These are phyloP conservation scores for Aspergillus jensenii DNA, from an alignment of 2,329 filamentous ascomycete species.

Conservation along the genomic window DNA sequence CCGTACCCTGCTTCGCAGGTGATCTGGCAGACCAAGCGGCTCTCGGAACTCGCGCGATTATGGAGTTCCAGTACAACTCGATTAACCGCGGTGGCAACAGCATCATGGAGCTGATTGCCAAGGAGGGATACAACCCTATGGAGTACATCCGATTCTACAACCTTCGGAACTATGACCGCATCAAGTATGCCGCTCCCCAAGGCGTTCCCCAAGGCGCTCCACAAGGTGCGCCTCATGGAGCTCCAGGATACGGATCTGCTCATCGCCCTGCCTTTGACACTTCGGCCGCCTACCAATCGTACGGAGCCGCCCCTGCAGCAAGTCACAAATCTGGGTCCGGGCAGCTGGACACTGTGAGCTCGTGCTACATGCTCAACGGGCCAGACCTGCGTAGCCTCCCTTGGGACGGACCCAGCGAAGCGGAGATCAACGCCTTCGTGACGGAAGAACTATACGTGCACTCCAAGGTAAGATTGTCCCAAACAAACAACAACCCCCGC, in stretches of 20 bases:
- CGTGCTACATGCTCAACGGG: conserved; percentile 81
- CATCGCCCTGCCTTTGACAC: conserved; percentile 39
- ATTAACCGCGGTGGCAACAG: conserved; percentile 90
- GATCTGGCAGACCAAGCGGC: conserved; percentile 83
- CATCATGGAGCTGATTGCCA: conserved; percentile 77
- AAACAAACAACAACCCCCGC: neutral
- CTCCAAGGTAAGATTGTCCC: conserved; percentile 43
- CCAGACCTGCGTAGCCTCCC: conserved; percentile 66
- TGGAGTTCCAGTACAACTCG: conserved; percentile 98
- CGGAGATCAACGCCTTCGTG: conserved; percentile 63
- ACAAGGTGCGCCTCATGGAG: neutral
- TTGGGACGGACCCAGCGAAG: conserved; percentile 55
- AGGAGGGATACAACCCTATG: conserved; percentile 73
- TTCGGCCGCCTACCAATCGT: conserved; percentile 59
- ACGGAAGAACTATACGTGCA: conserved; percentile 65
- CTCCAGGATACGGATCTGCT: neutral
- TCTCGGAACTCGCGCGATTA: conserved; percentile 85
- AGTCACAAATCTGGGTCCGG: conserved; percentile 47
- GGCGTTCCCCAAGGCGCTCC: conserved; percentile 14
- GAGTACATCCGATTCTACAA: conserved; percentile 95
- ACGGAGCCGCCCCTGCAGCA: conserved; percentile 67
- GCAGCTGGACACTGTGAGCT: conserved; percentile 73
- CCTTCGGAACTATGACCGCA: conserved; percentile 84
- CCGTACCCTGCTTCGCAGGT: conserved; percentile 90
- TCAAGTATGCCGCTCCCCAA: conserved; percentile 56